Evolutionary conservation across 805 yeast genomes (phyloP), one percentile per base, ranked within the genome.

Genomic region (Saccharomycopsis babjevae): DNA sequence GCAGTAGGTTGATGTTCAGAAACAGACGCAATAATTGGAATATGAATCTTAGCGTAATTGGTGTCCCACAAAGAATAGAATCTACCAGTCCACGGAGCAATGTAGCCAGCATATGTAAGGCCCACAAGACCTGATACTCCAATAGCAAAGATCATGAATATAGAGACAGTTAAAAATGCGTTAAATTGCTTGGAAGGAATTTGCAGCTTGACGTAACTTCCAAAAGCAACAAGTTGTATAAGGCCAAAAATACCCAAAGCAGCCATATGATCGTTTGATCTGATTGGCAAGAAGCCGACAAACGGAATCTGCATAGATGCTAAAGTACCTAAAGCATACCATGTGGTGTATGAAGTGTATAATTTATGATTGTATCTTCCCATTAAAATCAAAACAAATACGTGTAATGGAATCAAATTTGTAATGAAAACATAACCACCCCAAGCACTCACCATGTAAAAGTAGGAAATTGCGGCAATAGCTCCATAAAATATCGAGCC

Each of bases 1-100:
- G 99, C 97, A n/a, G 98, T 93, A 62, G 99, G 99, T 79, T 94
- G 99, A 78, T 94, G 99, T 77, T 94, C 99, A 15, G 97, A 89
- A 43, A 94, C 99, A 2, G 97, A 92, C 1, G 99, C 99, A 74
- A 94, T 94, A 71, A 94, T 94, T 54, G 99, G 99, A 69, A 94
- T 94, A 72, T 94, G 99, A 66, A 94, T 88, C 77, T 92, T 93
- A 65, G 99, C 99, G 70, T 96, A 94, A 73, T 82, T 87, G 4
- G 99, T 94, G 73, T 94, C 99, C 99, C 99, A 94, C 67, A 96
- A 77, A 1, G 98, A 92, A 76, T 94, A 94, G 78, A 94, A 96
- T 75, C 99, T 87, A 67, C 99, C 99, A 11, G 97, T 91, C 99
- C 99, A 94, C 60, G 99, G 99, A 42, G 98, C 97, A 73, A 96